Base-by-base conservation (phyloP, 1,139 yeast genomes). In the Keqinozyma sinolaborantium region DNA sequence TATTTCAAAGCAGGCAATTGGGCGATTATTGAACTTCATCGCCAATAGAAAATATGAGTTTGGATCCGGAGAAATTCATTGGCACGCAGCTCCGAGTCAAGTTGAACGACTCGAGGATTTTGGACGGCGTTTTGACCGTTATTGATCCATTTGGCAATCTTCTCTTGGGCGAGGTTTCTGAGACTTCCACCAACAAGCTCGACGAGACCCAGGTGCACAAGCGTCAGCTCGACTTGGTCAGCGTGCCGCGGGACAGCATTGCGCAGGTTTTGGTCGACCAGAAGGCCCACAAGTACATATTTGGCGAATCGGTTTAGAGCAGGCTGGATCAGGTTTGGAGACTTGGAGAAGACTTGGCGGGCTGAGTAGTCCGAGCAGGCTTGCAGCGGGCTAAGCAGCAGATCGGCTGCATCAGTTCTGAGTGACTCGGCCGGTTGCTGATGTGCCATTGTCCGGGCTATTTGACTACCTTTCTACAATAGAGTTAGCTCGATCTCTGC, bases 141-240 rank as follows among this genome's bases (percentile, higher is more conserved):
- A 56, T 68, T 13, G 75, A 69, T 39, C 73, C 73, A 1, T 69
- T 66, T 49, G 75, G 75, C 2, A 68, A 69, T 40, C 40, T 69
- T 29, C 50, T 69, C 12, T 36, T 69, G 31, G 54, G 66, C 10
- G 56, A 64, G 36, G 63, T 58, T 3, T 52, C 42, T 34, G 74
- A 69, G 38, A 54, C 56, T 15, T 53, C 68, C 0, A 35, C 34
- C 2, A 69, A 60, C 35, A 49, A 46, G 27, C 37, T 64, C 15
- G 44, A 56, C 33, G 33, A 40, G 2, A 34, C 41, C 4, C 42
- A 43, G 3, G 24, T 41, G 13, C 69, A 61, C 35, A 45, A 41
- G 20, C 50, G 75, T 45, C 68, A 64, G 31, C 47, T 68, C 29
- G 75, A 74, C 0, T 50, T 69, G 37, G 73, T 67, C n/a, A 69